These are phyloP conservation scores for Debaryomycetaceae sp. DNA, from an alignment of 1,139 yeast genomes.

Conservation along the genomic window DNA sequence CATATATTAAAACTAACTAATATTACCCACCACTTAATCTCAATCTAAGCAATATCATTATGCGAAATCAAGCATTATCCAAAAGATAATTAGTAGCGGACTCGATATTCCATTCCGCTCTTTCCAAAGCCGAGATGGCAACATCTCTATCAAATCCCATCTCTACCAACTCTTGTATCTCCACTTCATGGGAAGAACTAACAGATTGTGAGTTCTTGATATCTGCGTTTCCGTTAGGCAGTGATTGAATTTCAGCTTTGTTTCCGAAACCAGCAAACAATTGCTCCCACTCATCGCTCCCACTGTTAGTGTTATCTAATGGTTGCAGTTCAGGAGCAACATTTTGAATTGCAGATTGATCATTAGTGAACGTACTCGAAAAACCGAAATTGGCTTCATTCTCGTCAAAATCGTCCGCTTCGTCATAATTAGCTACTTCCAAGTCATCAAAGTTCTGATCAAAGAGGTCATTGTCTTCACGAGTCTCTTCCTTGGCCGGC, in stretches of 20 bases:
- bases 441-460: constrained; percentile 36
- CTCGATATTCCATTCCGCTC: constrained; percentile 71
- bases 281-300: constrained; percentile 89
- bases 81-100: constrained; percentile 81
- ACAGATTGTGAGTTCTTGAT: not conserved
- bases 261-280: constrained; percentile 88
- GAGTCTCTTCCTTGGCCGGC: constrained; percentile 34
- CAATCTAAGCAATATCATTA: not conserved
- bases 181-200: constrained; percentile 11
- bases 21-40: too few relatives aligned
- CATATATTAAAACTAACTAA: too few relatives aligned
- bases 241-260: constrained; percentile 16
- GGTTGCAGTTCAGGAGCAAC: constrained; percentile 8
- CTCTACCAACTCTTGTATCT: constrained; percentile 70
- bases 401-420: constrained; percentile 20
- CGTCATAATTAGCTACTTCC: constrained; percentile 44
- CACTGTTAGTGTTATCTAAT: constrained; percentile 12
- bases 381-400: constrained; percentile 23
- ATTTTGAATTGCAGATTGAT: constrained; percentile 8
- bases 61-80: constrained; percentile 56
- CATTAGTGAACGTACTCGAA: constrained; percentile 40
- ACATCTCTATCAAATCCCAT: constrained; percentile 81
- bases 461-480: constrained; percentile 26
- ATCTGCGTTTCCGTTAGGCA: not conserved
- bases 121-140: constrained; percentile 65